phyloP scores from a whole-genome alignment of 139 green algal genomes.

The Micractinium conductrix region DNA sequence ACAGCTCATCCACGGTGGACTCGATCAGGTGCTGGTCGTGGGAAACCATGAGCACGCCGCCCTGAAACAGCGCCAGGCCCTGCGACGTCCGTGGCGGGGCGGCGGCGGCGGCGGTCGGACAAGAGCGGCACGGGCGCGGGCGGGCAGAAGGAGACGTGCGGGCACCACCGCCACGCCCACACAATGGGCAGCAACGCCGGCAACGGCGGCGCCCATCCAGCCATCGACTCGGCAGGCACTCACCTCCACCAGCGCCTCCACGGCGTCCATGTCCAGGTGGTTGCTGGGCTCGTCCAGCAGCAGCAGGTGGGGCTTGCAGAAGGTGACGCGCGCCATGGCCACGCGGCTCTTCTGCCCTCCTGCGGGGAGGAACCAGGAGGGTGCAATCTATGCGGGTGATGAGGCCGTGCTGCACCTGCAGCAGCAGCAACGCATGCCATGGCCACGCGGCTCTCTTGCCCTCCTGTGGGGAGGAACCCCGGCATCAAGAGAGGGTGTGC shows the following conservation, averaged over 20 bases:
- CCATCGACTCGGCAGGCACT: too few species aligned
- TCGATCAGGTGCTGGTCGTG: slow-evolving; percentile 88
- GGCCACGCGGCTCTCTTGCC: slow-evolving; percentile 87
- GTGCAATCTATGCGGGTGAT: background rate
- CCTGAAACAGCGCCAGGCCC: slow-evolving; percentile 82
- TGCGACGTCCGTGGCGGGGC: slow-evolving; percentile 22
- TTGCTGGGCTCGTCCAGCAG: slow-evolving; percentile 91
- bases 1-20: slow-evolving; percentile 86
- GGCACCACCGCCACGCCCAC: too few species aligned
- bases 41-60: slow-evolving; percentile 85
- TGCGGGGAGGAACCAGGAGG: slow-evolving; percentile 40
- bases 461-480: slow-evolving; percentile 39
- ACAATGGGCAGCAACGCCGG: too few species aligned
- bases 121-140: too few species aligned
- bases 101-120: too few species aligned
- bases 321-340: slow-evolving; percentile 70
- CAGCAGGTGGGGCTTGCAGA: slow-evolving; percentile 86
- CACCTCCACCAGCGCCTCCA: slow-evolving; percentile 77
- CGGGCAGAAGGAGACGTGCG: too few species aligned
- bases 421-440: slow-evolving; percentile 44
- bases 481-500: background rate
- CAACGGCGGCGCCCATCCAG: too few species aligned
- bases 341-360: slow-evolving; percentile 89
- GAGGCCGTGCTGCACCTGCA: background rate
- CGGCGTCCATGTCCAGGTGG: slow-evolving; percentile 91